Percentiles rank a stretch among this genome's conserved stretches.
phyloP scores from a whole-genome alignment of 768 basidiomycete species.

The Lentinula raphanica region DNA sequence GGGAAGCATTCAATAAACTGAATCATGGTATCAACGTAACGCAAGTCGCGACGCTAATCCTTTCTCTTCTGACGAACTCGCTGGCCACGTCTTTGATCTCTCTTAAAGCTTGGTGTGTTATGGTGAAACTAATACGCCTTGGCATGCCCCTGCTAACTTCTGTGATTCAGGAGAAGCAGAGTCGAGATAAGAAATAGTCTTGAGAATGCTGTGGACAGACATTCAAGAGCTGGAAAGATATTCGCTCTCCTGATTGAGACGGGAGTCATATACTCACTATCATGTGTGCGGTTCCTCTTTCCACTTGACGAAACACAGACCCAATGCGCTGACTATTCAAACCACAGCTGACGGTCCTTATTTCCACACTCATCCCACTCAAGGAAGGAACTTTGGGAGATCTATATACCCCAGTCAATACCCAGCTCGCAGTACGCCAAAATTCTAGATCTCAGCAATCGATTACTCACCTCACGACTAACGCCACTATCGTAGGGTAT shows the following conservation, averaged over 20 bases:
- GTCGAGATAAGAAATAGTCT: too few relatives aligned
- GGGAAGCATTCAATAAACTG: background rate
- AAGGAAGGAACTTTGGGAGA: constrained; percentile 13
- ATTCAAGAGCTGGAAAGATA: constrained; percentile 2
- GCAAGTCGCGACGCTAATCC: constrained; percentile 6
- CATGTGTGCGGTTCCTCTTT: too few relatives aligned
- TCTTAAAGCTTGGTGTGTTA: too few relatives aligned
- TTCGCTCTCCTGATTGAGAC: too few relatives aligned
- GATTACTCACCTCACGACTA: background rate
- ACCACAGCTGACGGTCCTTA: constrained; percentile 6
- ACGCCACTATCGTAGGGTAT: background rate
- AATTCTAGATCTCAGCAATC: background rate
- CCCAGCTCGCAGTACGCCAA: constrained; percentile 14
- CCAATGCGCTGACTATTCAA: background rate
- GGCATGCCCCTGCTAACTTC: too few relatives aligned
- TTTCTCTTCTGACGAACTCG: too few relatives aligned
- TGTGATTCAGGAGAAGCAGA: too few relatives aligned
- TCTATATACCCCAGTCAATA: constrained; percentile 12
- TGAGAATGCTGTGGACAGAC: constrained; percentile 2
- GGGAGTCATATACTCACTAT: too few relatives aligned
- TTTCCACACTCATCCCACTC: constrained; percentile 10
- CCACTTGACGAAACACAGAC: too few relatives aligned
- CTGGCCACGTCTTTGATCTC: too few relatives aligned
- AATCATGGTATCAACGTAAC: constrained; percentile 7
- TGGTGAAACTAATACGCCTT: too few relatives aligned